Percentiles rank a stretch among this genome's conserved stretches.
Evolutionary conservation across 768 basidiomycete species (phyloP).

Genomic region (Kwoniella dejecticola): DNA sequence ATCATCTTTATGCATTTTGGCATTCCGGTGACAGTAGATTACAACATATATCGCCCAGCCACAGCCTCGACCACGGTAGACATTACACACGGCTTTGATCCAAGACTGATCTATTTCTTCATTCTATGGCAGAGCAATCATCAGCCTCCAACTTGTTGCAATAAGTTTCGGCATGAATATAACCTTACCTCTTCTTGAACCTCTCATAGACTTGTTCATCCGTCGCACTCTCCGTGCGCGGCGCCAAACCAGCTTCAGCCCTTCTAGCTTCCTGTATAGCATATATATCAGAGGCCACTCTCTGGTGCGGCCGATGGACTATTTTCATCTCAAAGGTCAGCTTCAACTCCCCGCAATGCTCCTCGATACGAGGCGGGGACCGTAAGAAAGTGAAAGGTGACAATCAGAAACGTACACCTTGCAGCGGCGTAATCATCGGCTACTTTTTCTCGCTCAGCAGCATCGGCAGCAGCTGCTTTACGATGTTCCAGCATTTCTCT

Average conservation of each 20-base stretch:
- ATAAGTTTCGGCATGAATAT: too few relatives aligned
- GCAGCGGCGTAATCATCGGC: constrained; percentile 85
- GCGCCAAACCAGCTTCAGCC: constrained; percentile 73
- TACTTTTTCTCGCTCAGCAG: constrained; percentile 34
- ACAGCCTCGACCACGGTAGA: too few relatives aligned
- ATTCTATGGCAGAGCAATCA: constrained; percentile 1
- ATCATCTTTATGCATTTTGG: too few relatives aligned
- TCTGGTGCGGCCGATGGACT: constrained; percentile 77
- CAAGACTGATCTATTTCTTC: constrained; percentile 7
- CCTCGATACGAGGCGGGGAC: too few relatives aligned
- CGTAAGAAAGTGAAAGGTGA: too few relatives aligned
- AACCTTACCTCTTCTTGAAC: constrained; percentile 86
- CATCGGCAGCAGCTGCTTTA: constrained; percentile 60
- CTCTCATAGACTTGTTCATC: constrained; percentile 88
- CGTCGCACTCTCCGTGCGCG: constrained; percentile 71
- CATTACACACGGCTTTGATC: too few relatives aligned
- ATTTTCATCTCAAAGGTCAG: too few relatives aligned
- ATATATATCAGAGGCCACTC: constrained; percentile 79
- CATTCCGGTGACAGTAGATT: too few relatives aligned
- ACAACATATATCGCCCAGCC: too few relatives aligned
- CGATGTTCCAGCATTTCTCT: constrained; percentile 67
- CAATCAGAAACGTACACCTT: constrained; percentile 88
- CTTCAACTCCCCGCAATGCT: too few relatives aligned
- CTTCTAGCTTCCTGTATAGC: constrained; percentile 84
- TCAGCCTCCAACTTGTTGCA: too few relatives aligned